Base-by-base conservation (phyloP, 331 rosid species). In the Cydonia oblonga region DNA sequence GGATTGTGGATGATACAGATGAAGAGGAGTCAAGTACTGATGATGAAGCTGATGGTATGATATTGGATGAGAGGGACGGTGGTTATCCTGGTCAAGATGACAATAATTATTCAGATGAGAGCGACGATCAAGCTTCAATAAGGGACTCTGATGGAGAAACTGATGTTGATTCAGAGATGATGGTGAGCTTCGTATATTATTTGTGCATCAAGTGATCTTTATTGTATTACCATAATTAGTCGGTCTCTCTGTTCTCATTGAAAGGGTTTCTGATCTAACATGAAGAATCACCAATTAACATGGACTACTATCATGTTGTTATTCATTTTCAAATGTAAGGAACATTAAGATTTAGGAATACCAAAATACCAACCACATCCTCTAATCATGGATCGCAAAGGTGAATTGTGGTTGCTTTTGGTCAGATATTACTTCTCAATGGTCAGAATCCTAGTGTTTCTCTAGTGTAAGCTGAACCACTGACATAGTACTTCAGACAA, bases 91-190 rank as follows among this genome's bases (percentile, higher is more conserved):
- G 75, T 73, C 84, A 73, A 61, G 86, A 81, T 63, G 83, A 74
- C 62, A 69, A 66, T 11, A 71, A 76, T 73, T 72, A 83, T 71
- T 68, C 75, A 3, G 91, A 87, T 72, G 64, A 77, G 32, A 91
- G 89, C 66, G 96, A 89, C 13, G 93, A 95, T 76, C 85, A 74
- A 73, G 86, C 78, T 66, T 91, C 96, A 51, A 60, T 88, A 51
- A 82, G 79, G 79, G 93, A 91, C 79, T 82, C 89, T 38, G 98
- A 91, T 25, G 92, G 81, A 53, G 97, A 95, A 84, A 84, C 88
- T 44, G 93, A 95, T 75, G 74, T 67, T 61, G 96, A 91, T 82
- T 83, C 96, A n/a, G 88, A 89, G 80, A 87, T 91, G 96, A 83
- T 90, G 96, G 99, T 95, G 83, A 81, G 97, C 77, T 75, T 49